phyloP scores from a whole-genome alignment of 352 stramenopile genomes.

The Globisporangium nunn region DNA sequence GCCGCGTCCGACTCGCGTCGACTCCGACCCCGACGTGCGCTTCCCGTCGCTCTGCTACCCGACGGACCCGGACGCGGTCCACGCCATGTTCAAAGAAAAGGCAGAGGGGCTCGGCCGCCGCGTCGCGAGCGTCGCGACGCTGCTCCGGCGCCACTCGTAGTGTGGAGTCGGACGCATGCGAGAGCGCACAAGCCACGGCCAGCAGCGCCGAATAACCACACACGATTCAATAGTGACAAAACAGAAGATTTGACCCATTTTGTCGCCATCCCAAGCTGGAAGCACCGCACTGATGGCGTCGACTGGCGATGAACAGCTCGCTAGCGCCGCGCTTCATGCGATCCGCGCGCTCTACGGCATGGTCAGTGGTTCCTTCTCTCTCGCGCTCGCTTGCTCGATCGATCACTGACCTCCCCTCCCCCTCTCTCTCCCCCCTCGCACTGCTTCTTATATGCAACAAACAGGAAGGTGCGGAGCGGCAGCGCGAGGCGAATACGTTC shows the following conservation, averaged over 20 bases:
- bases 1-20: slow-evolving; percentile 9
- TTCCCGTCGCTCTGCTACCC: slow-evolving; percentile 53
- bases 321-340: slow-evolving; percentile 35
- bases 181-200: no score
- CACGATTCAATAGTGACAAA: no score
- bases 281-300: no score
- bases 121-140: slow-evolving; percentile 43
- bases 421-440: background rate
- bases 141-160: slow-evolving; percentile 16
- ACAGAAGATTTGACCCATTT: background rate
- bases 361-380: slow-evolving; percentile 20
- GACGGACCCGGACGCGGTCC: slow-evolving; percentile 45
- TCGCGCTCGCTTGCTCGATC: background rate
- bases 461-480: slow-evolving; percentile 49
- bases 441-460: background rate
- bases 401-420: background rate
- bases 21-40: slow-evolving; percentile 10
- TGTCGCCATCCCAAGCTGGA: no score
- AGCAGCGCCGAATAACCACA: background rate
- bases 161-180: no score
- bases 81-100: slow-evolving; percentile 79
- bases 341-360: slow-evolving; percentile 58
- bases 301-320: slow-evolving; percentile 22
- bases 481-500: slow-evolving; percentile 67
- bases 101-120: slow-evolving; percentile 65